Evolutionary conservation across 1,139 yeast genomes (phyloP), one percentile per base, ranked within the genome.

Genomic region (Blastobotrys capitulatus): DNA sequence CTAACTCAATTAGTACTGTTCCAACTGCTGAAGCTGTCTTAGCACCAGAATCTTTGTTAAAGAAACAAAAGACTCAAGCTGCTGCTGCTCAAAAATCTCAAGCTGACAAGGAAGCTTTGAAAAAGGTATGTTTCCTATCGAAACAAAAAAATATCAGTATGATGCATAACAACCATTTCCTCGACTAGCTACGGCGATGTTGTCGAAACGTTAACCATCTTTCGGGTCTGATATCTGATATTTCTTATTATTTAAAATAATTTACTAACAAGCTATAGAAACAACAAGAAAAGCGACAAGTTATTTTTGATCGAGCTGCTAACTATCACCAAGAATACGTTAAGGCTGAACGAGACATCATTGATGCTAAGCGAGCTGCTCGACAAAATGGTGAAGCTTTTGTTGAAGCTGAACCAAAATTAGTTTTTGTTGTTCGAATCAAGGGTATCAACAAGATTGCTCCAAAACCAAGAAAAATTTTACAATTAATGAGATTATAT

Each of bases 371-470:
- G 83, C 89, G 97, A 77, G 90, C 86, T 61, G 97, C 97, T 68
- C 89, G 87, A 80, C 95, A 95, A 73, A 78, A 83, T 70, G 96
- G 96, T 75, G 57, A 57, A 50, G 48, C 56, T 47, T 92, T 84
- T 81, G 97, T 92, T 69, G 95, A 87, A 70, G 96, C 96, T 73
- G 95, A 92, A 82, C 82, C 87, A 70, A 90, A 89, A 79, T 85
- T 92, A 71, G 96, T 88, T 66, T 90, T 92, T 75, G 95, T 92
- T 71, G 82, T 92, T 75, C 92, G 98, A 85, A 92, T 92, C 83
- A 92, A 92, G 92, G 98, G 98, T 92, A 88, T 92, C 76, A 88
- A 82, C 90, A 92, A 92, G 86, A 89, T 92, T 69, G 89, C 98
- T 70, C 98, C 98, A 72, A 92, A 92, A 87, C 97, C 97, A 81